Evolutionary conservation across 495 filamentous ascomycete genomes (phyloP).

Genomic region (Aspergillus sclerotioniger): DNA sequence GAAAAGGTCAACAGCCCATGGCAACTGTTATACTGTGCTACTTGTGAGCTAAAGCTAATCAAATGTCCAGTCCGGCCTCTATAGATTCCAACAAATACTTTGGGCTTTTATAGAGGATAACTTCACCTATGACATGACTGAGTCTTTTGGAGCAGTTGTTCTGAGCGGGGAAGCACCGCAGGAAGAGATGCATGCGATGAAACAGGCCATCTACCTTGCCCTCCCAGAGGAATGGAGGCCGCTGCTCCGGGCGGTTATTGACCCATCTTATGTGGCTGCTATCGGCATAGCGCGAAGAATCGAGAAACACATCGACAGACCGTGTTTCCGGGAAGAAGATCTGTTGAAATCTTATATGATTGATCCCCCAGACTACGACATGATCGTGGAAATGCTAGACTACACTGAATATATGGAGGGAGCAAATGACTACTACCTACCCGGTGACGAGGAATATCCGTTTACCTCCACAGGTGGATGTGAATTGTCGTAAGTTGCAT

Average conservation of each 20-base stretch:
- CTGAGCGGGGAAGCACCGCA: neutral
- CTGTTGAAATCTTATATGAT: neutral
- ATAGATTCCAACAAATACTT: neutral
- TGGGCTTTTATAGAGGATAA: neutral
- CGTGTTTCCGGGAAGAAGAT: neutral
- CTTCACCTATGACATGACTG: neutral
- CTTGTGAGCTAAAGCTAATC: neutral
- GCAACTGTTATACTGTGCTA: neutral
- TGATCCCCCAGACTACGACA: neutral
- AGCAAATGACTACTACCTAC: too few species aligned
- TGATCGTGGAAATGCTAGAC: neutral
- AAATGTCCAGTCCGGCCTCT: neutral
- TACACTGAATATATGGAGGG: too few species aligned
- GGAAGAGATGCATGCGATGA: neutral
- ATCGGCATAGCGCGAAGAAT: neutral
- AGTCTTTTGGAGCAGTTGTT: neutral
- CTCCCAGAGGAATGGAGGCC: neutral
- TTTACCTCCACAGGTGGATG: too few species aligned
- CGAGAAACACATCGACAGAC: neutral
- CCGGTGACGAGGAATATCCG: too few species aligned
- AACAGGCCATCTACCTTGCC: neutral
- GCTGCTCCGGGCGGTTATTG: neutral
- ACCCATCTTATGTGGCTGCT: neutral
- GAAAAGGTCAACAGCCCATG: neutral
- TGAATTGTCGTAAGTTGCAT: too few species aligned